phyloP scores from a whole-genome alignment of 1,284 basidiomycete genomes.

The Coniferiporia weirii region DNA sequence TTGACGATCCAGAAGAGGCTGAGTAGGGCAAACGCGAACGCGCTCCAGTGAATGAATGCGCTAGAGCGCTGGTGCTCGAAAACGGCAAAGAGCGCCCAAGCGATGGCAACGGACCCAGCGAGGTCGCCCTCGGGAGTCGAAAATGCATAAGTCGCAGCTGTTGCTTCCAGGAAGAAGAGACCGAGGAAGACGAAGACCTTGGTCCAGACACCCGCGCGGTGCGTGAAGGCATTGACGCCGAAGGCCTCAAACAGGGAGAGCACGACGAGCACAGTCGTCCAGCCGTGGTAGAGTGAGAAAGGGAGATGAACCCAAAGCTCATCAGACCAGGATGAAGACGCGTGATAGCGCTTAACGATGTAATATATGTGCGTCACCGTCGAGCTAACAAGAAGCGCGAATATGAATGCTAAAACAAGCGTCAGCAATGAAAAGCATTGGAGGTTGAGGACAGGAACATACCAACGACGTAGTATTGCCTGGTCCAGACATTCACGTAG shows the following conservation, averaged over 20 bases:
- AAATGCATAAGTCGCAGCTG: conserved; percentile 88
- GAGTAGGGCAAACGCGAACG: conserved; percentile 82
- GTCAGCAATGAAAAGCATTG: not conserved
- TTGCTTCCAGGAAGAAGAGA: conserved; percentile 91
- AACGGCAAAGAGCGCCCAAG: conserved; percentile 79
- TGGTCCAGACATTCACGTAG: conserved; percentile 80
- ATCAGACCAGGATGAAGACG: conserved; percentile 57
- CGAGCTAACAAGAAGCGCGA: conserved; percentile 80
- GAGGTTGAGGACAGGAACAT: conserved; percentile 17
- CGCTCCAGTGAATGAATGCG: conserved; percentile 83
- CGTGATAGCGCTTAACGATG: conserved; percentile 81
- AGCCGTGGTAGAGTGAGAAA: conserved; percentile 92
- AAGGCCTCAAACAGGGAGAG: conserved; percentile 89
- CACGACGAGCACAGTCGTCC: conserved; percentile 89
- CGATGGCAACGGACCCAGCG: conserved; percentile 74
- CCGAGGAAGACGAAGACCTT: conserved; percentile 92
- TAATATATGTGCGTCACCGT: conserved; percentile 90
- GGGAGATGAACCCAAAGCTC: conserved; percentile 83
- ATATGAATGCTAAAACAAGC: conserved; percentile 62
- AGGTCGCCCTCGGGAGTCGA: conserved; percentile 87
- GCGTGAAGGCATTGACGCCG: conserved; percentile 65
- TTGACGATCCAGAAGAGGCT: conserved; percentile 81
- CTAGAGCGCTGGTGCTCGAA: conserved; percentile 65
- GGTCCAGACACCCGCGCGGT: conserved; percentile 80
- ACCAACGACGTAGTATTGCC: conserved; percentile 69